phyloP scores from a whole-genome alignment of 73 alveolate species.

The Strombidium stylifer region DNA sequence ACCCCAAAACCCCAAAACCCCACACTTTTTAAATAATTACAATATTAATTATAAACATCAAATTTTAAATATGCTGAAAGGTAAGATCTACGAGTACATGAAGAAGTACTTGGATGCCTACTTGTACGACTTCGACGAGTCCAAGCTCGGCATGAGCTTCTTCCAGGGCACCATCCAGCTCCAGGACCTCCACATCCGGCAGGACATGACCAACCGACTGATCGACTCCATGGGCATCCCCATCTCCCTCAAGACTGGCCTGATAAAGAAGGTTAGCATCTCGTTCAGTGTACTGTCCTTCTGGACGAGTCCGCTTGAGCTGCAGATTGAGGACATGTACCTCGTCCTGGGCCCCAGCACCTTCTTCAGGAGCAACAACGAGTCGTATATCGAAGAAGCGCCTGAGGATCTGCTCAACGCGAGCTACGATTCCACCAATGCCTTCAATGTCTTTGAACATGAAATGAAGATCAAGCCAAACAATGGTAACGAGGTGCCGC shows the following conservation, averaged over 20 bases:
- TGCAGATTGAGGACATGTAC: constrained; percentile 16
- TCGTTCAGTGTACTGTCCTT: constrained; percentile 35
- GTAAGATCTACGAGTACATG: constrained; percentile 41
- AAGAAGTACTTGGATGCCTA: constrained; percentile 47
- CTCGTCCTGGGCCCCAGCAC: constrained; percentile 19
- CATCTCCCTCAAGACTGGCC: constrained; percentile 5
- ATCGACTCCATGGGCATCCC: constrained; percentile 14
- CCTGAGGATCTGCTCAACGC: constrained; percentile 37
- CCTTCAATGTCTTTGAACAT: constrained; percentile 31
- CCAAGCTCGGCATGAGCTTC: constrained; percentile 41
- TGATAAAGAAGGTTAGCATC: neutral
- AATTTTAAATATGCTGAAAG: constrained; percentile 30
- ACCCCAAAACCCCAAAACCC: constrained; percentile 21
- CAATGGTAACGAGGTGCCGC: neutral
- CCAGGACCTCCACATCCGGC: too few species aligned
- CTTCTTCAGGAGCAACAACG: constrained; percentile 15
- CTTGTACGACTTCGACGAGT: constrained; percentile 60
- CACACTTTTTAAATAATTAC: neutral
- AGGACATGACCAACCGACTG: constrained; percentile 5
- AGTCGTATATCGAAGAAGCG: constrained; percentile 17
- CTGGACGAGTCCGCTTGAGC: constrained; percentile 31
- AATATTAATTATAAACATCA: neutral
- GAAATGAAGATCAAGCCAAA: constrained; percentile 41
- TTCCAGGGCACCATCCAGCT: constrained; percentile 1
- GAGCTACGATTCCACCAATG: constrained; percentile 47